These are phyloP conservation scores for Rhodotorula paludigena DNA, from an alignment of 768 basidiomycete genomes.

Conservation along the genomic window DNA sequence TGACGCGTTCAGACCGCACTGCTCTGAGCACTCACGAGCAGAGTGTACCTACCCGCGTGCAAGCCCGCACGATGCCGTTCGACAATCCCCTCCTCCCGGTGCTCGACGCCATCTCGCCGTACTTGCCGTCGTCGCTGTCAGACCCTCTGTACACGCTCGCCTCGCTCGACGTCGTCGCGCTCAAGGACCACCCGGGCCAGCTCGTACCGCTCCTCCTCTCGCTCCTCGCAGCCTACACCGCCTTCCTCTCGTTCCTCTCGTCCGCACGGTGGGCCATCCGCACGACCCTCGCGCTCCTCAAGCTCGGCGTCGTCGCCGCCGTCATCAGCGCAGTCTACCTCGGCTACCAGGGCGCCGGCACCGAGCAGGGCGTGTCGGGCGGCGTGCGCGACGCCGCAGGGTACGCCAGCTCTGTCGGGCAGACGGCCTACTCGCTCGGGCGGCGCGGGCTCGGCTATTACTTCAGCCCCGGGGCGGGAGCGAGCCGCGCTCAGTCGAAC, in stretches of 20 bases:
- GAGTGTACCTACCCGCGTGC: neutral
- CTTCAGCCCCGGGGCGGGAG: constrained; percentile 1
- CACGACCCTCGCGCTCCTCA: constrained; percentile 22
- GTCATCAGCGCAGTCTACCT: constrained; percentile 9
- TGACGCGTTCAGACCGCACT: too few species aligned
- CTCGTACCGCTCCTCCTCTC: constrained; percentile 35
- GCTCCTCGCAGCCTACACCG: constrained; percentile 29
- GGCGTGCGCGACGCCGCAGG: constrained; percentile 13
- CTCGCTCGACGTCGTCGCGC: neutral
- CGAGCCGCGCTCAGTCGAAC: neutral
- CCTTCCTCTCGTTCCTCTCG: constrained; percentile 26
- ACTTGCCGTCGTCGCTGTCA: constrained; percentile 24
- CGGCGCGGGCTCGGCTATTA: constrained; percentile 20
- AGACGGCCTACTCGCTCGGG: constrained; percentile 12
- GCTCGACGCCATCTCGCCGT: constrained; percentile 12
- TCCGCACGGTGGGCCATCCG: constrained; percentile 29
- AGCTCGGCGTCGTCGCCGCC: constrained; percentile 28
- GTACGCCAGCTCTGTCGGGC: neutral
- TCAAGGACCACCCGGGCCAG: constrained; percentile 22
- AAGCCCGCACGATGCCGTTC: constrained; percentile 1
- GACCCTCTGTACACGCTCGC: constrained; percentile 24
- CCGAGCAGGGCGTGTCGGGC: constrained; percentile 15
- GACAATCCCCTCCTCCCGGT: constrained; percentile 11
- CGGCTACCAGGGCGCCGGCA: constrained; percentile 17
- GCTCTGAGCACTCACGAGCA: too few species aligned